Evolutionary conservation across 768 basidiomycete species (phyloP).

Genomic region (Kwoniella europaea): DNA sequence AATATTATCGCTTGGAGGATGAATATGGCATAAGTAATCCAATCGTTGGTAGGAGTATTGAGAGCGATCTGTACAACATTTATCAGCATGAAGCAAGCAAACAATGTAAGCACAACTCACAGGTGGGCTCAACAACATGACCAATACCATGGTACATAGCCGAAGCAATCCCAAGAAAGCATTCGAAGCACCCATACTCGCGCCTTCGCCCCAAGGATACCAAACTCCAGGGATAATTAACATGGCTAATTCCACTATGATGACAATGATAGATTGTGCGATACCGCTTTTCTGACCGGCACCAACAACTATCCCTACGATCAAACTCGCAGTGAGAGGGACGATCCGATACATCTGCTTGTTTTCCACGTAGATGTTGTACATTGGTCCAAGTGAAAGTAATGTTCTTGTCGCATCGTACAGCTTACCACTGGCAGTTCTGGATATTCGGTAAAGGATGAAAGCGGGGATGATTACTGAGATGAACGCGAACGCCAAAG

Average conservation of each 20-base stretch:
- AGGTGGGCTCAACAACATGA: slow-evolving; percentile 86
- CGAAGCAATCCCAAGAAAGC: slow-evolving; percentile 90
- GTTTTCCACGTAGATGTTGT: slow-evolving; percentile 90
- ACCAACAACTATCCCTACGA: slow-evolving; percentile 82
- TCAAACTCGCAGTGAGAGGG: slow-evolving; percentile 79
- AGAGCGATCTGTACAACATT: slow-evolving; percentile 72
- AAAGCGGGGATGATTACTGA: slow-evolving; percentile 77
- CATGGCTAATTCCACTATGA: slow-evolving; percentile 83
- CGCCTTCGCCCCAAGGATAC: slow-evolving; percentile 96
- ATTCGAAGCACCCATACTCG: slow-evolving; percentile 94
- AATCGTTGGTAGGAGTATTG: slow-evolving; percentile 77
- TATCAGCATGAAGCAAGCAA: not conserved
- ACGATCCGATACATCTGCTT: slow-evolving; percentile 86
- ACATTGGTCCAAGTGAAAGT: slow-evolving; percentile 85
- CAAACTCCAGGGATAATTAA: slow-evolving; percentile 89
- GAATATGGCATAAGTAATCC: slow-evolving; percentile 93
- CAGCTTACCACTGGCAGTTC: slow-evolving; percentile 82
- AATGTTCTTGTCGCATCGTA: slow-evolving; percentile 94
- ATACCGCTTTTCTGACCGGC: slow-evolving; percentile 89
- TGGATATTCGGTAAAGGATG: slow-evolving; percentile 75
- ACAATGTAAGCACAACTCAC: slow-evolving; percentile 63
- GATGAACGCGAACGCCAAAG: slow-evolving; percentile 76
- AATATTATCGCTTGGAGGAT: slow-evolving; percentile 79
- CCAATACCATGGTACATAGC: slow-evolving; percentile 84
- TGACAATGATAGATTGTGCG: slow-evolving; percentile 85